Base-by-base conservation (phyloP, 2,329 filamentous ascomycete genomes). In the Hypocrella siamensis region DNA sequence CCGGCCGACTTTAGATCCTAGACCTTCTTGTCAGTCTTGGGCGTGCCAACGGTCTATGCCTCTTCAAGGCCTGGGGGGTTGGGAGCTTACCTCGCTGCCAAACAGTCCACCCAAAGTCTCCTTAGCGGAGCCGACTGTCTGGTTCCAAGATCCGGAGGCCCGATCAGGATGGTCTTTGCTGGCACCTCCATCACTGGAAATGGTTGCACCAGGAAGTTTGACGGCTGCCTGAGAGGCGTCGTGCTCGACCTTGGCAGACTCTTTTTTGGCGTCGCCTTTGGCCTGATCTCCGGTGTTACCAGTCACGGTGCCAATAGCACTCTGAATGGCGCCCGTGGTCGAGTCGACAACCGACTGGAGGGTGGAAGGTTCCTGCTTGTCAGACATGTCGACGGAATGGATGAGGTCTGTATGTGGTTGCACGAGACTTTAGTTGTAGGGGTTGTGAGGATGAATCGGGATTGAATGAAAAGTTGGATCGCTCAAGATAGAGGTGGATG, bases 81-180 rank as follows among this genome's bases (percentile, higher is more conserved):
- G n/a, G n/a, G n/a, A 30, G 46, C 57, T 41, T 50, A 70, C 69
- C 57, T 90, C 78, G 40, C 71, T 75, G 37, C 86, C 88, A 17
- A 88, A 42, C 5, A 88, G 45, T 14, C 76, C 75, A 35, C 88
- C 88, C 1, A 90, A 40, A 4, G 75, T 63, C 52, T 94, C 83
- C 63, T 94, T 94, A 27, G 76, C 76, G 1, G 79, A 71, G 32
- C 86, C 88, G n/a, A 86, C 49, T 5, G 84, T 93, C 60, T 94
- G 86, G 61, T 93, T 83, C 75, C 79, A 92, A 14, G 67, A 66
- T 27, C 88, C 86, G 14, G 70, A 52, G 16, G 66, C 60, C 41
- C 85, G 81, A 52, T 88, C 64, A 9, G 75, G 63, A 54, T 82
- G 65, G 54, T 93, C 83, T 42, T 70, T 66, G 39, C 76, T 68